Conservation (phyloP, 805 yeast species). For the Scheffersomyces stipitis region DNA sequence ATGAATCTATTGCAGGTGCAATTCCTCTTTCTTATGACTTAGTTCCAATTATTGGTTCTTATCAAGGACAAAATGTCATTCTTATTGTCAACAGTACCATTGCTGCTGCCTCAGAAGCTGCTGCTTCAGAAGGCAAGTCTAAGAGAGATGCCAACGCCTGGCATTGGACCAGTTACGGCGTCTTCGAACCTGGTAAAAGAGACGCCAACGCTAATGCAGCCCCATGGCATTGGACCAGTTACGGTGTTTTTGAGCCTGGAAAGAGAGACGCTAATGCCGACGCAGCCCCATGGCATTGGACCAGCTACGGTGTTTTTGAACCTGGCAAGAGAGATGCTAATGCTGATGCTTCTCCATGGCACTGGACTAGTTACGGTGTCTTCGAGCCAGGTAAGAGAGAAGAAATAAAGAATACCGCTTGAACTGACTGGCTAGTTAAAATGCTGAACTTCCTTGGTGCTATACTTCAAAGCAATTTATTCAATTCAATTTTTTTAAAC, state of each 20-base stretch:
- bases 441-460: too few species aligned
- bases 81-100: conserved; percentile 13
- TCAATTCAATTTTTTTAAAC: too few species aligned
- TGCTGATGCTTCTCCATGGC: conserved; percentile 7
- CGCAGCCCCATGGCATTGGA: conserved; percentile 7
- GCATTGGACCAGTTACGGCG: conserved; percentile 1
- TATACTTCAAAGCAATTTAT: too few species aligned
- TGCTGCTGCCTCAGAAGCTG: conserved; percentile 1
- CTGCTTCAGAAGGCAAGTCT: not conserved
- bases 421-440: too few species aligned
- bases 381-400: conserved; percentile 12
- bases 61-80: conserved; percentile 10
- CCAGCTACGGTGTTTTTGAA: conserved; percentile 4
- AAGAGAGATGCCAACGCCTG: conserved; percentile 5
- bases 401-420: too few species aligned
- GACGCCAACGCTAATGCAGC: conserved; percentile 10
- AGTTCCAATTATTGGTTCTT: conserved; percentile 9
- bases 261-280: conserved; percentile 10
- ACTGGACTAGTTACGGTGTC: conserved; percentile 6
- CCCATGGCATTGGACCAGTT: conserved; percentile 6
- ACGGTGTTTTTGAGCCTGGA: conserved; percentile 2
- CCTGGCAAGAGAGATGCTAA: conserved; percentile 14
- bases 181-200: conserved; percentile 12
- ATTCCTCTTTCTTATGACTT: conserved; percentile 7
- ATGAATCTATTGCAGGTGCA: conserved; percentile 11